Percentiles rank a stretch among this genome's conserved stretches.
These are phyloP conservation scores for Mycosphaerelloides madeirae DNA, from an alignment of 2,329 filamentous ascomycete genomes.

Conservation along the genomic window DNA sequence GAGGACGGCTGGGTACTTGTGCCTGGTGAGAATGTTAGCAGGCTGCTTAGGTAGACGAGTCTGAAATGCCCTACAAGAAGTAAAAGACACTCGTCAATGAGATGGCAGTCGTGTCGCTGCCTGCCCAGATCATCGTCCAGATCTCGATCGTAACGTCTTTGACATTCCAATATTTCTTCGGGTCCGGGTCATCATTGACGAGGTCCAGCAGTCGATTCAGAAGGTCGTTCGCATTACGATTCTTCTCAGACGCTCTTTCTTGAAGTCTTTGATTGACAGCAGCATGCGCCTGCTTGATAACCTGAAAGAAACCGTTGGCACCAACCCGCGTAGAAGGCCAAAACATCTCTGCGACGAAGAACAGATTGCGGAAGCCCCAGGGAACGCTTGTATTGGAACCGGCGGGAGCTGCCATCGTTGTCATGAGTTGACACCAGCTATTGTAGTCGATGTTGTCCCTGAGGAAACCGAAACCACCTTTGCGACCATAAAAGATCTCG, in stretches of 20 bases:
- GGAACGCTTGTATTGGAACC: constrained; percentile 9
- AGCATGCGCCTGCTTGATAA: neutral
- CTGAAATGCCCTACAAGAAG: neutral
- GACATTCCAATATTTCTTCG: constrained; percentile 3
- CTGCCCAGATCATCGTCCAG: constrained; percentile 8
- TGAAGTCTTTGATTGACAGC: constrained; percentile 5
- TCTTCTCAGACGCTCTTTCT: constrained; percentile 1
- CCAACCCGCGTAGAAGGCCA: constrained; percentile 3
- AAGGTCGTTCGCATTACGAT: neutral
- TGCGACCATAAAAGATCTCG: constrained; percentile 10
- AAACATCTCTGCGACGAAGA: constrained; percentile 9
- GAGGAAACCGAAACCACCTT: constrained; percentile 10
- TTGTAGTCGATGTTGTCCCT: constrained; percentile 12
- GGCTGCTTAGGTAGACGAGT: no score
- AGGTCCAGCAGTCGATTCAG: constrained; percentile 4
- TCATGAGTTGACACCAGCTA: constrained; percentile 8
- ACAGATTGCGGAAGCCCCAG: constrained; percentile 1
- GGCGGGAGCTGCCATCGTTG: constrained; percentile 7
- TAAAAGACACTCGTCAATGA: constrained; percentile 1
- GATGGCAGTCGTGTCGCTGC: constrained; percentile 4
- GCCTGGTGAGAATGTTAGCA: neutral
- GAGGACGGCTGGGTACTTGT: neutral
- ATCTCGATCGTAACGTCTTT: constrained; percentile 5
- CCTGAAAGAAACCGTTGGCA: neutral
- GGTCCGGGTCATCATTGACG: constrained; percentile 1